Conservation (phyloP, 805 yeast species). For the Blastobotrys peoriensis region DNA sequence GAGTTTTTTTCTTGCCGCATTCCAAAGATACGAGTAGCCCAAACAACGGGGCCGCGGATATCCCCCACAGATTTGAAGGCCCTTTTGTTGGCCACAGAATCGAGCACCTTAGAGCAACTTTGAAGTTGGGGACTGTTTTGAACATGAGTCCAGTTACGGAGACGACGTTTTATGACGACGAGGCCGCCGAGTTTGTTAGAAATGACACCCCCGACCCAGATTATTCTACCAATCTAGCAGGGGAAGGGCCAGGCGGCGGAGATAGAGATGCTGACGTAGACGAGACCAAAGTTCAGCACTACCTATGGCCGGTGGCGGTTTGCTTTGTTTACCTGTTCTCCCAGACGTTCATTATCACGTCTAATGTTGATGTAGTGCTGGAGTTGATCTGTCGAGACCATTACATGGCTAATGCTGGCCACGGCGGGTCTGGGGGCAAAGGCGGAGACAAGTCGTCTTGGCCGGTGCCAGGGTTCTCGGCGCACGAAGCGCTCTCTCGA, state of each 20-base stretch:
- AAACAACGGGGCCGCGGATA: too few species aligned
- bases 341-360: slow-evolving; percentile 15
- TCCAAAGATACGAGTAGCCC: too few species aligned
- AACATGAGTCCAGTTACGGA: neutral
- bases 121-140: too few species aligned
- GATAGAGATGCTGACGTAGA: neutral
- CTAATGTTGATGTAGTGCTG: slow-evolving; percentile 18
- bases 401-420: slow-evolving; percentile 6
- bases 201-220: neutral
- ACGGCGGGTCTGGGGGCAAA: neutral
- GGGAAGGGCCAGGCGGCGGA: neutral
- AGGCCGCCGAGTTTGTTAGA: neutral
- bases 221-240: neutral
- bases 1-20: too few species aligned
- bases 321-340: neutral
- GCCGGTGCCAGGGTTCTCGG: neutral
- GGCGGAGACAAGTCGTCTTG: neutral
- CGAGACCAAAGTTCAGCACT: neutral
- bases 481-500: neutral
- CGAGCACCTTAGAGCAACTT: too few species aligned
- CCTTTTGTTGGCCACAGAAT: too few species aligned
- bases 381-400: slow-evolving; percentile 19
- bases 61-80: too few species aligned
- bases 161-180: neutral
- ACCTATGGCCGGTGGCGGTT: neutral